These are phyloP conservation scores for Trypanosomatidae sp. DNA, from an alignment of 208 protist species.

Conservation along the genomic window DNA sequence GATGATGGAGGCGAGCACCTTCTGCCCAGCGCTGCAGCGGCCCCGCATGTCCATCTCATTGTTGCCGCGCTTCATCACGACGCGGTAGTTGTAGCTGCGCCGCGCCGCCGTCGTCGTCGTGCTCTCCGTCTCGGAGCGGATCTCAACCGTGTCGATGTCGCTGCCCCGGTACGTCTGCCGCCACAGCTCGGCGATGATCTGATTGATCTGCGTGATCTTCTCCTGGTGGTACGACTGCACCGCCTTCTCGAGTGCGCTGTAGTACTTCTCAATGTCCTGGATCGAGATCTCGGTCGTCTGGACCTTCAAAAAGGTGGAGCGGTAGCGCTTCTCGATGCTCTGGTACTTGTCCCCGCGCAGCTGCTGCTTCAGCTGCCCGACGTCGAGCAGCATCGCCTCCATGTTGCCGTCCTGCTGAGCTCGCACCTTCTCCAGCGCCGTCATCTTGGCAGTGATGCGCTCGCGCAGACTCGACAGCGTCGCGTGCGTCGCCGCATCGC, in stretches of 20 bases:
- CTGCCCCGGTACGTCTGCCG: conserved; percentile 96
- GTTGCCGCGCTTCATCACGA: conserved; percentile 97
- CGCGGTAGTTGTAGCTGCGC: conserved; percentile 91
- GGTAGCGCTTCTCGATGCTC: conserved; percentile 86
- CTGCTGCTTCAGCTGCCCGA: conserved; percentile 53
- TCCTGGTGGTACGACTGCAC: conserved; percentile 97
- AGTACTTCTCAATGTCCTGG: conserved; percentile 92
- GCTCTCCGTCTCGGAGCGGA: conserved; percentile 93
- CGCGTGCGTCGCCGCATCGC: conserved; percentile 43
- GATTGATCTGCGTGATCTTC: conserved; percentile 99
- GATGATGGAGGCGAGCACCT: conserved; percentile 98
- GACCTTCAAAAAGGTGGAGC: conserved; percentile 87
- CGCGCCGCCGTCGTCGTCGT: conserved; percentile 56
- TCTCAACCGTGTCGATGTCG: conserved; percentile 98
- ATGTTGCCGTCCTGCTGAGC: conserved; percentile 79
- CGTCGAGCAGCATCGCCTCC: conserved; percentile 77
- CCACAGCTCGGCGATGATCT: conserved; percentile 98
- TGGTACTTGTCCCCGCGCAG: conserved; percentile 77
- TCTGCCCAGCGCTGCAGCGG: conserved; percentile 98
- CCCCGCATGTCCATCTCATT: conserved; percentile 98
- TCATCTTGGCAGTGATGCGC: conserved; percentile 61
- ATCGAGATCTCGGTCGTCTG: conserved; percentile 87
- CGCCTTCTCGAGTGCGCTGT: conserved; percentile 91
- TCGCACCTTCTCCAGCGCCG: conserved; percentile 56
- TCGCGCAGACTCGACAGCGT: conserved; percentile 62